phyloP scores from a whole-genome alignment of 371 early-diverging fungal species.

The Capillidium heterosporum region DNA sequence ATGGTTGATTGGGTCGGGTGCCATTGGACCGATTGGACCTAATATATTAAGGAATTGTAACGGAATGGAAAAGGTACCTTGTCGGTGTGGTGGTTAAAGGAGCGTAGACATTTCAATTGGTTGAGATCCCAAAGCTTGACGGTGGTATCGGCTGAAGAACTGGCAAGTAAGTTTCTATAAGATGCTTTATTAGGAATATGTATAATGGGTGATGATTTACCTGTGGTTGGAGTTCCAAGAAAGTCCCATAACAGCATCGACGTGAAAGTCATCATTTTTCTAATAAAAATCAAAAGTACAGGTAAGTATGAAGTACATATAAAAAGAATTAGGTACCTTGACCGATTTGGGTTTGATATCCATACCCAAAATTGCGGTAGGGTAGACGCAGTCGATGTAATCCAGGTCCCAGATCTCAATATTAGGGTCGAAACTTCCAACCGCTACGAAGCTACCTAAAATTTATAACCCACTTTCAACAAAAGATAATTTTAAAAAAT shows the following conservation, averaged over 20 bases:
- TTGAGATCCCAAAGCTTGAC: slow-evolving; percentile 91
- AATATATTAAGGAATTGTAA: slow-evolving; percentile 5
- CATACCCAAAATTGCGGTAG: slow-evolving; percentile 72
- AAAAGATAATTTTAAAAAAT: not conserved
- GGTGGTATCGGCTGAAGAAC: slow-evolving; percentile 88
- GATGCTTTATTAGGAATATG: not conserved
- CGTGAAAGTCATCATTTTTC: slow-evolving; percentile 58
- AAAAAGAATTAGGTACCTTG: slow-evolving; percentile 27
- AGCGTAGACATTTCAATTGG: slow-evolving; percentile 41
- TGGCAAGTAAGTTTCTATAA: slow-evolving; percentile 57
- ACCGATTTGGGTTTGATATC: slow-evolving; percentile 26
- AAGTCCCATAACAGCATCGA: slow-evolving; percentile 81
- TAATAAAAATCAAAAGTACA: slow-evolving; percentile 14
- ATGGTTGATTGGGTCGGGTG: slow-evolving; percentile 73
- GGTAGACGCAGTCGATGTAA: slow-evolving; percentile 71
- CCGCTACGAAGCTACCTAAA: slow-evolving; percentile 69
- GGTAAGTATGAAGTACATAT: not conserved
- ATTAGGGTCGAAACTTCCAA: slow-evolving; percentile 89
- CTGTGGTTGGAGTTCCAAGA: slow-evolving; percentile 79
- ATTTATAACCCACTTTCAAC: not conserved
- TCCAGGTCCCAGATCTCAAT: slow-evolving; percentile 97
- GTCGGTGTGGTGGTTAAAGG: slow-evolving; percentile 67
- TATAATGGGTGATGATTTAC: slow-evolving; percentile 8
- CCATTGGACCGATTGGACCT: slow-evolving; percentile 74
- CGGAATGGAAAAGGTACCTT: slow-evolving; percentile 30